Evolutionary conservation across 2,329 filamentous ascomycete species (phyloP).

Genomic region (Penicillium decumbens): DNA sequence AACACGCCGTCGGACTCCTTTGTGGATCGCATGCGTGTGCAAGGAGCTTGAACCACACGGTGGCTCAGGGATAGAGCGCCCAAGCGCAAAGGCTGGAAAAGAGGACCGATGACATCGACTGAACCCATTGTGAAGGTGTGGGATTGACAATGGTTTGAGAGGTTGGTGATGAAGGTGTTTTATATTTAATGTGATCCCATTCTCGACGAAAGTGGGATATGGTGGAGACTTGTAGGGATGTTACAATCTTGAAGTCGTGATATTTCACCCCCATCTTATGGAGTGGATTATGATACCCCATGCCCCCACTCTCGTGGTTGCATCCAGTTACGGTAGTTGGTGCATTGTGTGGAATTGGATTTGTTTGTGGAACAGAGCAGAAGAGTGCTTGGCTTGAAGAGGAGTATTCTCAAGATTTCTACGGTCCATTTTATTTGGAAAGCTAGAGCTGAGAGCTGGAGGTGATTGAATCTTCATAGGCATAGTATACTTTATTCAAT

Average conservation of each 20-base stretch:
- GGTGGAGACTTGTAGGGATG: background rate
- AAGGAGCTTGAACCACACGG: slow-evolving; percentile 26
- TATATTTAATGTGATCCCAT: background rate
- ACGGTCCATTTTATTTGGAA: too few species aligned
- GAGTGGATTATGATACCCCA: background rate
- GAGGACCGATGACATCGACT: slow-evolving; percentile 18
- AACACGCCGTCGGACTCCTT: slow-evolving; percentile 29
- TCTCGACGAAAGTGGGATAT: background rate
- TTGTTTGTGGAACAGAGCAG: background rate
- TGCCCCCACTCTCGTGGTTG: background rate
- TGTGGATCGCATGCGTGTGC: slow-evolving; percentile 26
- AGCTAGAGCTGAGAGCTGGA: too few species aligned
- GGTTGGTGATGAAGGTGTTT: background rate
- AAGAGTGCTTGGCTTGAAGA: background rate
- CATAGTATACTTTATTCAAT: too few species aligned
- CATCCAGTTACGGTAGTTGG: background rate
- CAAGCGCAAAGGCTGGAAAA: slow-evolving; percentile 36
- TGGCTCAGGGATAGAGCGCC: slow-evolving; percentile 25
- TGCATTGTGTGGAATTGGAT: background rate
- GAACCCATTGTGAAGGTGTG: slow-evolving; percentile 21
- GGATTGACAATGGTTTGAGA: background rate
- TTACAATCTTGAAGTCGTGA: background rate
- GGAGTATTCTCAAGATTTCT: too few species aligned
- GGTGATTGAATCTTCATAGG: too few species aligned
- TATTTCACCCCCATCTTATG: background rate